Evolutionary conservation across 257 asterid species (phyloP).

Genomic region (Catharanthus roseus): DNA sequence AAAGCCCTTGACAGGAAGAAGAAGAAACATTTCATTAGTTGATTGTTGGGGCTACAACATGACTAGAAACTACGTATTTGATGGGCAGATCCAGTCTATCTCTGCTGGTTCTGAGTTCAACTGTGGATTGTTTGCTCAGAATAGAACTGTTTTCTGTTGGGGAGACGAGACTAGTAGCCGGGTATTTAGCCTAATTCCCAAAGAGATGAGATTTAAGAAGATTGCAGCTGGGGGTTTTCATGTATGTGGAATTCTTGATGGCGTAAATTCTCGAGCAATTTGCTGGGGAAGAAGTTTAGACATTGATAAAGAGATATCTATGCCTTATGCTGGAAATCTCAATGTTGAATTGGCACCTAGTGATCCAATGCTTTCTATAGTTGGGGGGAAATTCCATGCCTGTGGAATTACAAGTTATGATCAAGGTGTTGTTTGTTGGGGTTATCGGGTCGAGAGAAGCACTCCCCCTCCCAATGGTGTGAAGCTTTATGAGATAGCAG

Average conservation of each 20-base stretch:
- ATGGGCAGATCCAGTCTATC: slow-evolving; percentile 75
- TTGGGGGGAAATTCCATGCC: slow-evolving; percentile 77
- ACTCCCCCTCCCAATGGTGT: slow-evolving; percentile 70
- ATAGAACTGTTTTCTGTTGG: slow-evolving; percentile 79
- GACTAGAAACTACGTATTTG: slow-evolving; percentile 54
- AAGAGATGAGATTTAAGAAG: slow-evolving; percentile 42
- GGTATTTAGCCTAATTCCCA: slow-evolving; percentile 52
- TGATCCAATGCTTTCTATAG: slow-evolving; percentile 63
- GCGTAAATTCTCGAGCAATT: slow-evolving; percentile 38
- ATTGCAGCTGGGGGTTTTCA: slow-evolving; percentile 94
- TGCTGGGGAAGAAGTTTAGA: slow-evolving; percentile 83
- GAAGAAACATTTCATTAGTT: slow-evolving; percentile 55
- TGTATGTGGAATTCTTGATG: slow-evolving; percentile 82
- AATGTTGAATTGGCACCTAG: slow-evolving; percentile 49
- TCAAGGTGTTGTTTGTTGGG: slow-evolving; percentile 80
- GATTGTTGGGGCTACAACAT: slow-evolving; percentile 98
- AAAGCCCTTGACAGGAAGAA: slow-evolving; percentile 59
- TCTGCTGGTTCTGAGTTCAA: slow-evolving; percentile 88
- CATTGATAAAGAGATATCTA: slow-evolving; percentile 42
- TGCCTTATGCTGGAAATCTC: slow-evolving; percentile 34
- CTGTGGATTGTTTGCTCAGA: slow-evolving; percentile 71
- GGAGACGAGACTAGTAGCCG: slow-evolving; percentile 71
- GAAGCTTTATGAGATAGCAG: slow-evolving; percentile 69
- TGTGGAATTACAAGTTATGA: slow-evolving; percentile 75
- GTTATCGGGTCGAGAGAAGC: slow-evolving; percentile 54